Conservation (phyloP, 257 asterid species). For the Ajuga chamaepitys region DNA sequence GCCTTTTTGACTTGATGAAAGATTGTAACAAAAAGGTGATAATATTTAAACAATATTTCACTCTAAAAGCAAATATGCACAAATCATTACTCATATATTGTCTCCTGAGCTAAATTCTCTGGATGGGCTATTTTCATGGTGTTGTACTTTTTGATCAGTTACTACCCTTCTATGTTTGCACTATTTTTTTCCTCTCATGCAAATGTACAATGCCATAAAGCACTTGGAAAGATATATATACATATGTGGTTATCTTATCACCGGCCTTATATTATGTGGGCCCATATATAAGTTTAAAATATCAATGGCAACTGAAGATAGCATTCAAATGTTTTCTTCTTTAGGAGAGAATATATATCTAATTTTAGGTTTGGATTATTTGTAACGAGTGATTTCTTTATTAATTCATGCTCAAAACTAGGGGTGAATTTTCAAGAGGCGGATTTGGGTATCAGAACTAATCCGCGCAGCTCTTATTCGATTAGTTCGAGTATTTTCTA, state of each 20-base stretch:
- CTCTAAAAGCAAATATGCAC: conserved; percentile 12
- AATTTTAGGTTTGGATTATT: too few relatives aligned
- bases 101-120: conserved; percentile 5
- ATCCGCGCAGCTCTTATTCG: too few relatives aligned
- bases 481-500: too few relatives aligned
- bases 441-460: too few relatives aligned
- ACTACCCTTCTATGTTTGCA: not conserved
- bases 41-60: conserved; percentile 11
- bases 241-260: conserved; percentile 12
- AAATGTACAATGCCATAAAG: conserved; percentile 8
- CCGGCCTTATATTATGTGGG: conserved; percentile 21
- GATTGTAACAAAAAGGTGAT: conserved; percentile 19
- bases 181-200: not conserved
- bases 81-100: conserved; percentile 19
- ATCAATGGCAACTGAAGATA: not conserved
- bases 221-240: not conserved
- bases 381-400: too few relatives aligned
- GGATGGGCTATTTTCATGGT: not conserved
- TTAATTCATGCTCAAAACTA: too few relatives aligned
- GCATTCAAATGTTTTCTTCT: not conserved
- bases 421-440: too few relatives aligned
- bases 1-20: conserved; percentile 26
- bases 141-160: conserved; percentile 10
- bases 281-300: not conserved
- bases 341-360: too few relatives aligned